Base-by-base conservation (phyloP, 306 rosid genomes). In the Macrotyloma uniflorum region DNA sequence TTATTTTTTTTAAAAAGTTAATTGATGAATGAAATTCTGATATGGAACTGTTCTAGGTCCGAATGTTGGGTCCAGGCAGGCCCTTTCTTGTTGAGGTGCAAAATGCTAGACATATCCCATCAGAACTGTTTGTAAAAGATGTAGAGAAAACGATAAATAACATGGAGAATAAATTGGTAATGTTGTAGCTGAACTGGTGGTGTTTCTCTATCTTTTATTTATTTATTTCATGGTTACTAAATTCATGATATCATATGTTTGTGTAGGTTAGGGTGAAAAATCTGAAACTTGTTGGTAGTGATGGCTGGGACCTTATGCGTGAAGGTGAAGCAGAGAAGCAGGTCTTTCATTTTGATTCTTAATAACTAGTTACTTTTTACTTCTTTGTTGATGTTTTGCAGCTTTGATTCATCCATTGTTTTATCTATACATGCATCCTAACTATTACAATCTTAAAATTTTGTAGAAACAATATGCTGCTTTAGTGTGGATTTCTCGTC, bases 281-380 rank as follows among this genome's bases (percentile, higher is more conserved):
- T 93, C 81, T 95, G 81, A 92, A 89, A 86, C 71, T 87, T 23
- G 91, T 86, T 67, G 91, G 91, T 50, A 89, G 92, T 79, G 83
- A 87, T 58, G 96, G 92, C 47, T 92, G 97, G 97, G 73, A 91
- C 61, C 85, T 91, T 46, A 91, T 94, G 92, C 95, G 87, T 68
- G 98, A 89, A 83, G 97, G 98, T 22, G 98, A 95, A 85, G 91
- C 96, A 69, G 98, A 95, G 81, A 95, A 95, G 86, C 98, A 95
- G 98, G 98, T 92, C 24, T 74, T 43, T 5, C 35, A 63, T 84
- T 50, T 14, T 67, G 38, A 47, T 16, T 83, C 30, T 30, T 67
- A 53, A 35, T 70, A 53, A 42, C 38, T n/a, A 46, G 55, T 53
- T 71, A 61, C 59, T 38, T 68, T n/a, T 64, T 73, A 42, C 38